Base-by-base conservation (phyloP, 2,329 filamentous ascomycete species). In the Penicillium sp. region DNA sequence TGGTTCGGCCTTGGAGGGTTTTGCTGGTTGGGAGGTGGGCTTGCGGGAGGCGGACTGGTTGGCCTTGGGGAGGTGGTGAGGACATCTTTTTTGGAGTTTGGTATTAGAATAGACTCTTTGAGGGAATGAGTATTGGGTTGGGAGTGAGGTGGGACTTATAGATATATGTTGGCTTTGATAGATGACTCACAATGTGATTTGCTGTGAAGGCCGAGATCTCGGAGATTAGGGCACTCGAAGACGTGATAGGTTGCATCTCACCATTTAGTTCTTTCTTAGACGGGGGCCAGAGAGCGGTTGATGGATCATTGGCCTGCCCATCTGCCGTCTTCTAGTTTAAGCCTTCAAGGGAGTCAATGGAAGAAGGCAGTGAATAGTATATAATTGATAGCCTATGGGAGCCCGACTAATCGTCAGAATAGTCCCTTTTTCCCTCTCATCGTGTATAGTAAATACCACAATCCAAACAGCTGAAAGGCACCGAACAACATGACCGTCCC, bases 401-500 rank as follows among this genome's bases (percentile, higher is more conserved):
- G n/a, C n/a, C n/a, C n/a, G n/a, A n/a, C n/a, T n/a, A n/a, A n/a
- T n/a, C n/a, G n/a, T n/a, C 22, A 60, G 25, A 55, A 58, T 4
- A 60, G 36, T 3, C 53, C 58, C 27, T 52, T 57, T 36, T 60
- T 60, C 28, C 49, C 44, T 39, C 57, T 48, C 3, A 42, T 43
- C 12, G 41, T 60, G 13, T 48, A 49, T 2, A 62, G 38, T 16
- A 58, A 25, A 50, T 57, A 58, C 54, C 57, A 60, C 14, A 62
- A 22, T 2, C 49, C 19, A 16, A 55, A 33, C 36, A 76, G 47
- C 9, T 73, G 53, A 1, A 60, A 40, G 11, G 62, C 56, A 29
- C 76, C 76, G 2, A 70, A 52, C 9, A 72, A 45, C 57, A 77
- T 62, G n/a, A 65, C 56, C 9, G 62, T 53, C 0, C 69, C 75